Evolutionary conservation across 2,329 filamentous ascomycete species (phyloP), one percentile per base, ranked within the genome.

Genomic region (Microcera coccophila): DNA sequence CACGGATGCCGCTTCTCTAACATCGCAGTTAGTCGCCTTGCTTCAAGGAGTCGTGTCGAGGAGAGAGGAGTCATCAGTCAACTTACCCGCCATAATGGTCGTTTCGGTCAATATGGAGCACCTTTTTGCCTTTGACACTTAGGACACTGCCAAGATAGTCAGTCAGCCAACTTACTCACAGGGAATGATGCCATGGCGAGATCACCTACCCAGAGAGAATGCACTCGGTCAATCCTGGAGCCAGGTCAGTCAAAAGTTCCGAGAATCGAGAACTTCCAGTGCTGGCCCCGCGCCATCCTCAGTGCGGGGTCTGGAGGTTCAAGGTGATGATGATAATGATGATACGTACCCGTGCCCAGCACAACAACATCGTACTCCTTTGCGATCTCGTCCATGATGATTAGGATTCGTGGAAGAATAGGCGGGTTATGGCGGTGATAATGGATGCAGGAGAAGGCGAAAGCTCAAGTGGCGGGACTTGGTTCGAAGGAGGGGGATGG

Each of bases 281-380:
- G 26, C 24, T 32, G 32, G 32, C 32, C 32, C 32, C 32, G 18
- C 32, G 32, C 32, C 15, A 34, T 32, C 7, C 15, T 32, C 29
- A 17, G 15, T 32, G 29, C 29, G 29, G 29, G 29, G 29, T 32
- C 29, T 36, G 32, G 28, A 19, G 41, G 34, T n/a, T 22, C 19
- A 38, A 20, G 19, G 26, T 32, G 8, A 32, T 14, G 15, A n/a
- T n/a, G n/a, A n/a, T n/a, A n/a, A n/a, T n/a, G n/a, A n/a, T n/a
- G 29, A 32, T 9, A 71, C 81, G 65, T 77, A 95, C 90, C 90
- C 69, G 93, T 98, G 79, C 93, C 93, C 68, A 98, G 82, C 67
- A 98, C 93, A 67, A 98, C 83, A 70, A 96, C 88, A 80, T 98
- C 93, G 80, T 98, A 98, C 73, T 96, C 90, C 66, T 89, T 87